A percentile compares a stretch with the other conserved stretches of the same genome.
Conservation (phyloP, 306 rosid genomes). For the Alnus rubra region DNA sequence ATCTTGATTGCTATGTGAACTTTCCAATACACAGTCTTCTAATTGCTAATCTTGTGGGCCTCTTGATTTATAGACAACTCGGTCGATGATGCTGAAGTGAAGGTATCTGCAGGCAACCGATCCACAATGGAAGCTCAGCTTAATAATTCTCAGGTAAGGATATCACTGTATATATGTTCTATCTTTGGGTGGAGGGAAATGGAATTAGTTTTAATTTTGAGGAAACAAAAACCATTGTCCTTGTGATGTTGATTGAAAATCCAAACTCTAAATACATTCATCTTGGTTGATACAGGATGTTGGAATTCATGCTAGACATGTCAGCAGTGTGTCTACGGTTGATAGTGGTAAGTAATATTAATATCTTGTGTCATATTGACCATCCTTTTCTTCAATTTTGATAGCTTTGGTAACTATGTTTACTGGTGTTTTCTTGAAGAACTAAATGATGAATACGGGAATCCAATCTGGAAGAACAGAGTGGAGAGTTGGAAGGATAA, state of each 20-base stretch:
- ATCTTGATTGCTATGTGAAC: constrained; percentile 4
- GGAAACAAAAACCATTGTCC: background rate
- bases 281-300: constrained; percentile 53
- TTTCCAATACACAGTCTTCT: constrained; percentile 2
- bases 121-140: constrained; percentile 60
- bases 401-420: constrained; percentile 13
- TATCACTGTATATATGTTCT: background rate
- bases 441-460: constrained; percentile 76
- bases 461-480: constrained; percentile 98
- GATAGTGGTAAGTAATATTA: constrained; percentile 70
- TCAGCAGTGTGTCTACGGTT: constrained; percentile 84
- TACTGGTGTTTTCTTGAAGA: constrained; percentile 55
- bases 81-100: constrained; percentile 40
- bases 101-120: constrained; percentile 38
- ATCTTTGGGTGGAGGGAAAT: too few relatives aligned
- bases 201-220: background rate
- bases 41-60: background rate
- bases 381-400: constrained; percentile 9
- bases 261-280: background rate
- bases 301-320: constrained; percentile 92
- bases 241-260: background rate
- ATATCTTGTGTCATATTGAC: constrained; percentile 17
- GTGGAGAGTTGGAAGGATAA: constrained; percentile 98
- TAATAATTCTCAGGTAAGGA: constrained; percentile 54
- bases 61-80: constrained; percentile 40